Evolutionary conservation across 345 rosid genomes (phyloP), one percentile per base, ranked within the genome.

Genomic region (Salix purpurea): DNA sequence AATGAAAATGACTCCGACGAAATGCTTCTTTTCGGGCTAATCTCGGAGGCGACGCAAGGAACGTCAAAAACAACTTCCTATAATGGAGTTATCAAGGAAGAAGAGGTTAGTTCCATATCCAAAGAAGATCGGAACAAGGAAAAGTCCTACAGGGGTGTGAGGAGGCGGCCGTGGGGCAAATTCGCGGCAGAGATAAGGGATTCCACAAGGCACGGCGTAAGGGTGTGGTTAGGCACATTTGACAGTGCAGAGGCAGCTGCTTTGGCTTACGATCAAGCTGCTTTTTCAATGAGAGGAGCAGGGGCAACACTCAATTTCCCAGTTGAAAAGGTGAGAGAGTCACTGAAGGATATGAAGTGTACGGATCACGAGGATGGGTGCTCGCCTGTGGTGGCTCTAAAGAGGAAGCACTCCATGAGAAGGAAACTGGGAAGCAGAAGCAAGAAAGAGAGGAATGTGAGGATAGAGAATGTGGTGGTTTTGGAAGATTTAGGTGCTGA

Each of bases 1-100:
- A 87, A 94, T 79, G 99, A 94, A 78, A 93, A 93, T 69, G 99
- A 94, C 81, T 89, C 97, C 0, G 94, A 91, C 26, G 99, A 94
- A 84, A 94, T 94, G 99, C 93, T 88, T 76, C 90, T 93, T 16
- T 89, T 85, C 68, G 90, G 90, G 1, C 75, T 94, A 19, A 87
- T 93, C 23, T 79, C 87, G 15, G 86, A 84, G 78, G 86, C 81
- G n/a, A 78, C 74, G 3, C 83, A 79, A 36, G 87, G 81, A 80
- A 61, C 82, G 42, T 40, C 83, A n/a, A 73, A 76, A 71, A 64
- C 58, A 4, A 23, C 65, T 23, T 71, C 26, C 60, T 72, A 71
- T 1, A 69, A 76, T 50, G 67, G 50, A 26, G 48, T 69, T 3
- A 26, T 65, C 3, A 86, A 89, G 76, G 88, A 86, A 71, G 91